phyloP scores from a whole-genome alignment of 305 asterid genomes.

The Lippia alba region DNA sequence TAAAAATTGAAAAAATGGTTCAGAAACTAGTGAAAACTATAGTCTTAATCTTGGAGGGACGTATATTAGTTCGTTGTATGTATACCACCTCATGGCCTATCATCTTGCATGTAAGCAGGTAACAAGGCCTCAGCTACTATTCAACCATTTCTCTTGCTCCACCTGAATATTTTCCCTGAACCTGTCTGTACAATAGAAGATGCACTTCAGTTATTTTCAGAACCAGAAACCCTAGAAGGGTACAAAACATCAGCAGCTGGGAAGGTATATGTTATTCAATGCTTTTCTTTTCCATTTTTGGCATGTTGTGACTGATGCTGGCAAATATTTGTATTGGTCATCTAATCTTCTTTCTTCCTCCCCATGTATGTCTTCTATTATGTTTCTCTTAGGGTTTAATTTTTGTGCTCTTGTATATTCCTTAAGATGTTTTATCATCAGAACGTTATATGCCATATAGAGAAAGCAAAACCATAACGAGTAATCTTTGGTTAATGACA shows the following conservation, averaged over 20 bases:
- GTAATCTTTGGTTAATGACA: constrained; percentile 14
- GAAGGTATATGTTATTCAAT: constrained; percentile 52
- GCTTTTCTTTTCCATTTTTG: constrained; percentile 1
- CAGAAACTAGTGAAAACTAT: too few species aligned
- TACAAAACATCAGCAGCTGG: constrained; percentile 71
- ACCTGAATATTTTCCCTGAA: constrained; percentile 81
- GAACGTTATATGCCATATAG: constrained; percentile 9
- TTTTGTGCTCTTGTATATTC: constrained; percentile 15
- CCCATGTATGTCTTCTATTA: constrained; percentile 15
- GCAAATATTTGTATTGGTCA: background rate
- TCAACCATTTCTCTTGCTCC: constrained; percentile 88
- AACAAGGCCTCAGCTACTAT: constrained; percentile 74
- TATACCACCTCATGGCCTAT: constrained; percentile 25
- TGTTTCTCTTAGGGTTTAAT: constrained; percentile 4
- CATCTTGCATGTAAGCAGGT: constrained; percentile 50
- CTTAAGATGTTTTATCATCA: constrained; percentile 11
- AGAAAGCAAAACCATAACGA: constrained; percentile 2
- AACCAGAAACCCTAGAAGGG: constrained; percentile 86
- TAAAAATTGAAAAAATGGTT: background rate
- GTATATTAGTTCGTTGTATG: background rate
- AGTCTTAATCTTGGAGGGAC: too few species aligned
- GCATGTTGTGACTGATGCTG: background rate
- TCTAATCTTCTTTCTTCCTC: background rate
- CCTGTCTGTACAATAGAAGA: constrained; percentile 70
- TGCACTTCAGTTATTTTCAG: constrained; percentile 73